Evolutionary conservation across 257 asterid genomes (phyloP).

Genomic region (Plantago ovata): DNA sequence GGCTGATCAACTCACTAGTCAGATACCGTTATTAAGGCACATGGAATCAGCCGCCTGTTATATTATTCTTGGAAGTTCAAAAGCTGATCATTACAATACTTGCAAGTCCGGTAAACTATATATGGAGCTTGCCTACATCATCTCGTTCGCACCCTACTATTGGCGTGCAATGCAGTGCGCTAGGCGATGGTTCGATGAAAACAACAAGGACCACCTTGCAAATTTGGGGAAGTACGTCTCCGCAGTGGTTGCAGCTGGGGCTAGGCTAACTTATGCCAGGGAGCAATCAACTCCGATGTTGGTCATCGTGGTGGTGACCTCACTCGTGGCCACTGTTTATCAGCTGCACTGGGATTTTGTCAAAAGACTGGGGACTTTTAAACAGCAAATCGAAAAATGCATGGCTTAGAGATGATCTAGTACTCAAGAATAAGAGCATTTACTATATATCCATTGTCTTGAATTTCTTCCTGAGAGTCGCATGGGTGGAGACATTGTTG

Average conservation of each 20-base stretch:
- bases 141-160: slow-evolving; percentile 90
- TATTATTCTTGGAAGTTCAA: slow-evolving; percentile 72
- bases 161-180: slow-evolving; percentile 99
- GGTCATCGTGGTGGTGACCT: slow-evolving; percentile 62
- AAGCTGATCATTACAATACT: slow-evolving; percentile 48
- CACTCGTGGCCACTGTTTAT: slow-evolving; percentile 69
- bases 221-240: slow-evolving; percentile 93
- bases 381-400: slow-evolving; percentile 55
- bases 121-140: slow-evolving; percentile 76
- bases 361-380: slow-evolving; percentile 91
- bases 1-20: slow-evolving; percentile 99
- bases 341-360: slow-evolving; percentile 95
- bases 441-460: slow-evolving; percentile 80
- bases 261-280: slow-evolving; percentile 69
- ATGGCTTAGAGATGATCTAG: slow-evolving; percentile 78
- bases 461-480: slow-evolving; percentile 70
- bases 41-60: slow-evolving; percentile 91
- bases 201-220: slow-evolving; percentile 59
- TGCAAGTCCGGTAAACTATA: slow-evolving; percentile 81
- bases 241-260: slow-evolving; percentile 99
- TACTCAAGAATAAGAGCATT: slow-evolving; percentile 62
- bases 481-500: slow-evolving; percentile 87
- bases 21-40: slow-evolving; percentile 87
- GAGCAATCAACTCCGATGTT: slow-evolving; percentile 54
- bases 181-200: slow-evolving; percentile 84